Conservation (phyloP, 2,329 filamentous ascomycete species). For the Trichoderma sp. region DNA sequence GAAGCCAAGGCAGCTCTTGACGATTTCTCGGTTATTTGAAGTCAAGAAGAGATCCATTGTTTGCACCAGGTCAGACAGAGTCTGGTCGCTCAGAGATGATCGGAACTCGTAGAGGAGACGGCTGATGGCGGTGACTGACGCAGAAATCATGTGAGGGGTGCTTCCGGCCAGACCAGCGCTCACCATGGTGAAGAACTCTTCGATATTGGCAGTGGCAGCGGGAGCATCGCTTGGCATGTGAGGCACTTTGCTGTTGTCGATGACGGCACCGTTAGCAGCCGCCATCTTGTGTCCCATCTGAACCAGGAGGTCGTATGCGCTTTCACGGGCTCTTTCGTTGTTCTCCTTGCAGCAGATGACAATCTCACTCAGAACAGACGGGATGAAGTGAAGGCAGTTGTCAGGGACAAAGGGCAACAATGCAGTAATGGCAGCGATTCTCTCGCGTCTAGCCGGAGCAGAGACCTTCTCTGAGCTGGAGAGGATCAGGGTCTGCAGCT, state of each 20-base stretch:
- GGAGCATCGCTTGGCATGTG: constrained; percentile 83
- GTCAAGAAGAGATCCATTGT: constrained; percentile 96
- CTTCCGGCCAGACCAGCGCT: constrained; percentile 90
- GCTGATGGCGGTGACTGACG: constrained; percentile 91
- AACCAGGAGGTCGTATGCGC: constrained; percentile 86
- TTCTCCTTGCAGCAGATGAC: constrained; percentile 97
- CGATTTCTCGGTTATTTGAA: constrained; percentile 95
- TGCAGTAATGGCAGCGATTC: constrained; percentile 77
- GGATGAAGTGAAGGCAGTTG: constrained; percentile 86
- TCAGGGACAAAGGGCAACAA: constrained; percentile 76
- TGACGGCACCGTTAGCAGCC: constrained; percentile 63
- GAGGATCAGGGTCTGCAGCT: constrained; percentile 80
- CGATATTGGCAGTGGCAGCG: constrained; percentile 73
- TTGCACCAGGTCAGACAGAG: constrained; percentile 80
- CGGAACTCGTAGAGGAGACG: constrained; percentile 94
- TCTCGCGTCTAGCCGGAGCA: constrained; percentile 80
- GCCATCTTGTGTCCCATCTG: constrained; percentile 81
- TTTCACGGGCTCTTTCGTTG: constrained; percentile 88
- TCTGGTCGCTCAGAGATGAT: constrained; percentile 62
- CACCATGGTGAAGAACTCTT: constrained; percentile 98
- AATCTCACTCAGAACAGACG: constrained; percentile 85
- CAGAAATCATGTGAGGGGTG: constrained; percentile 95
- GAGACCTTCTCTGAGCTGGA: constrained; percentile 80
- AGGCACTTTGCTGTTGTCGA: constrained; percentile 82
- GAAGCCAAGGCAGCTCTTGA: constrained; percentile 90